Evolutionary conservation across 148 eudicot species (phyloP).

Genomic region (Gaultheria prostrata): DNA sequence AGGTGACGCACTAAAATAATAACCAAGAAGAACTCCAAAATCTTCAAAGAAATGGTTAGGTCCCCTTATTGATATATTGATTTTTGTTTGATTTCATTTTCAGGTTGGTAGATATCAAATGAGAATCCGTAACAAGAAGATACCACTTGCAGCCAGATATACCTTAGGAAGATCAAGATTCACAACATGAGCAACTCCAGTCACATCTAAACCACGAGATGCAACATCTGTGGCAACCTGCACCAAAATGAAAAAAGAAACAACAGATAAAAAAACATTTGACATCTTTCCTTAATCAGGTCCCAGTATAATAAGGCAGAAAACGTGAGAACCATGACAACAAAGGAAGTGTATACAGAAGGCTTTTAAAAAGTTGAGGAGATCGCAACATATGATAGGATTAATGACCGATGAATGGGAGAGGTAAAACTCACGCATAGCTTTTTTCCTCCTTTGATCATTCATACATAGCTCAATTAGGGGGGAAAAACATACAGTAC

Average conservation of each 20-base stretch:
- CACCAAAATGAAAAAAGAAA: slow-evolving; percentile 13
- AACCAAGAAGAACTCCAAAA: slow-evolving; percentile 8
- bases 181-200: slow-evolving; percentile 56
- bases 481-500: neutral
- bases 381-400: neutral
- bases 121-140: slow-evolving; percentile 10
- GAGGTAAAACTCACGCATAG: neutral
- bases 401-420: neutral
- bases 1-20: neutral
- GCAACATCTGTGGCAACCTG: slow-evolving; percentile 66
- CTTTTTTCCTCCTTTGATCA: too few relatives aligned
- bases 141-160: slow-evolving; percentile 10
- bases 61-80: neutral
- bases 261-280: neutral
- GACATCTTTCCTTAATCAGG: neutral
- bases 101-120: slow-evolving; percentile 7
- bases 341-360: neutral
- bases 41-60: neutral
- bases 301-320: neutral
- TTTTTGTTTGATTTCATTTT: neutral
- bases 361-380: neutral
- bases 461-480: neutral
- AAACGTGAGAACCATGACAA: slow-evolving; percentile 8
- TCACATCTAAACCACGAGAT: slow-evolving; percentile 56
- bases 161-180: slow-evolving; percentile 64